phyloP scores from a whole-genome alignment of 106 monocot genomes.

The Vanilla planifolia region DNA sequence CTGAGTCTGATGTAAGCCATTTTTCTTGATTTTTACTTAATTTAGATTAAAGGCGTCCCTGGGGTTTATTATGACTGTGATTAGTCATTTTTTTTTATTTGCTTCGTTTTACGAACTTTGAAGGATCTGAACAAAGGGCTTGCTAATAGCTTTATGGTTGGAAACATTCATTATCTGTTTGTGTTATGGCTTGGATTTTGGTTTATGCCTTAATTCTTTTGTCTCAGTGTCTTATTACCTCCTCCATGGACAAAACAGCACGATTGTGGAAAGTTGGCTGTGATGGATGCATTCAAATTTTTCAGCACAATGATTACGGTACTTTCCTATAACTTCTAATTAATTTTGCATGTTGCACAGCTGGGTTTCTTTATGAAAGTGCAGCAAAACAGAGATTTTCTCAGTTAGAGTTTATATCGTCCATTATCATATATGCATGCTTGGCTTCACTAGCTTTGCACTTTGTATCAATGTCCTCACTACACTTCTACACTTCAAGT shows the following conservation, averaged over 20 bases:
- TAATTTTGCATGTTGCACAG: neutral
- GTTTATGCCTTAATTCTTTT: neutral
- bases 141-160: neutral
- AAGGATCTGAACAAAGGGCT: neutral
- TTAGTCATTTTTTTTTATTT: neutral
- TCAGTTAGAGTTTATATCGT: too few species aligned
- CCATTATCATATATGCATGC: neutral
- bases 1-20: slow-evolving; percentile 59
- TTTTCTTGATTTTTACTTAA: neutral
- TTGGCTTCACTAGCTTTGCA: neutral
- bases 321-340: slow-evolving; percentile 6
- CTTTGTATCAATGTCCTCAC: too few species aligned
- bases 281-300: slow-evolving; percentile 55
- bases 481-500: too few species aligned
- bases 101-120: neutral
- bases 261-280: slow-evolving; percentile 81
- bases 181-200: neutral
- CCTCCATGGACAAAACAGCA: slow-evolving; percentile 86
- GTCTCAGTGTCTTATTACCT: slow-evolving; percentile 70
- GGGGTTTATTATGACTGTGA: too few species aligned
- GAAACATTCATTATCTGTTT: neutral
- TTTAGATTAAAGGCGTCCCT: too few species aligned
- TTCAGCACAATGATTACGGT: slow-evolving; percentile 83
- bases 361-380: neutral
- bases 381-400: neutral